phyloP scores from a whole-genome alignment of 1,139 yeast species.

The Pichia sp. region DNA sequence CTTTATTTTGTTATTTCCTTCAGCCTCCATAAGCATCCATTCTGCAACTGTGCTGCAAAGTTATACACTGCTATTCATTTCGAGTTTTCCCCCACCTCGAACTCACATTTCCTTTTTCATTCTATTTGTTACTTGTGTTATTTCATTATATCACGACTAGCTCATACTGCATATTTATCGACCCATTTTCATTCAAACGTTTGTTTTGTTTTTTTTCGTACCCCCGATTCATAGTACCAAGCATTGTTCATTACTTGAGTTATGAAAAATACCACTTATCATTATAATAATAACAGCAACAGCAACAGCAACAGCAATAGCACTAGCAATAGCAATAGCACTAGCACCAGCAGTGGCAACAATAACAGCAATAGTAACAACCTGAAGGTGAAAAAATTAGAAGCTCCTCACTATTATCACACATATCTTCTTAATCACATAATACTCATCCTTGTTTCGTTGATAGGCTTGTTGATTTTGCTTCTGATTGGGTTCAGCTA shows the following conservation, averaged over 20 bases:
- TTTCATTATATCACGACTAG: background rate
- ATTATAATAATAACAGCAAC: background rate
- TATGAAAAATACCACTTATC: background rate
- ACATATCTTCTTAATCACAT: slow-evolving; percentile 1
- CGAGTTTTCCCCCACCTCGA: too few species aligned
- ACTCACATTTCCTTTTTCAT: background rate
- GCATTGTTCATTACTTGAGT: background rate
- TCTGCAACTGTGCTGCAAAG: too few species aligned
- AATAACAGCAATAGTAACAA: background rate
- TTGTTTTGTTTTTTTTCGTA: background rate
- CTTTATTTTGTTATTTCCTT: background rate
- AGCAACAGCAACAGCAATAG: too few species aligned
- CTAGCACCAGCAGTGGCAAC: background rate
- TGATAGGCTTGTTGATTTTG: slow-evolving; percentile 10
- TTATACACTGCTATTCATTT: too few species aligned
- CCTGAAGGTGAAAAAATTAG: background rate
- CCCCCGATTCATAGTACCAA: background rate
- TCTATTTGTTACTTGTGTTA: background rate
- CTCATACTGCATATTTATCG: background rate
- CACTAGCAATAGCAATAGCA: background rate
- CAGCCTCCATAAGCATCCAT: background rate
- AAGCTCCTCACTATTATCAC: background rate
- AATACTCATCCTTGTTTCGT: slow-evolving; percentile 2
- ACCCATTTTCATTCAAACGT: background rate
- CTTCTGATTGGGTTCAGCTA: slow-evolving; percentile 20